A percentile compares a stretch with the other conserved stretches of the same genome.
phyloP scores from a whole-genome alignment of 257 asterid species.

The Solanum bulbocastanum region DNA sequence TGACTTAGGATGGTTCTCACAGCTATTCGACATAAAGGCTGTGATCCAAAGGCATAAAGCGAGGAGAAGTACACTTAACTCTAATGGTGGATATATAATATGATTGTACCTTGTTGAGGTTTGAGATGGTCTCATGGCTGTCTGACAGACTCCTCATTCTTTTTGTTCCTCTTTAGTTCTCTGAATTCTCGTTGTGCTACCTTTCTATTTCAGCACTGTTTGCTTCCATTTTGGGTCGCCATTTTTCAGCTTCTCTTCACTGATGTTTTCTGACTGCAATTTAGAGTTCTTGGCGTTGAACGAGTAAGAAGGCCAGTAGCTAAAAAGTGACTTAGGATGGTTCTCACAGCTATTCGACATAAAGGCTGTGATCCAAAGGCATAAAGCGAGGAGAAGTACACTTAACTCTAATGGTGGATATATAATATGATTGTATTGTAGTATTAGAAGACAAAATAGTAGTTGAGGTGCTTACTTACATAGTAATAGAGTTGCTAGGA shows the following conservation, averaged over 20 bases:
- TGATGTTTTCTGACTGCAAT: too few relatives aligned
- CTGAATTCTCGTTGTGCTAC: neutral
- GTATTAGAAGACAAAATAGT: neutral
- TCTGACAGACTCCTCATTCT: neutral
- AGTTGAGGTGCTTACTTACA: neutral
- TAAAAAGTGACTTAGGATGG: neutral
- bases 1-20: neutral
- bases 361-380: neutral
- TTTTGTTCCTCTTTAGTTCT: neutral
- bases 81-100: neutral
- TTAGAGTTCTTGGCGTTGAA: too few relatives aligned
- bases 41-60: neutral
- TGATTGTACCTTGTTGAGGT: neutral
- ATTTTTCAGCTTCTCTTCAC: too few relatives aligned
- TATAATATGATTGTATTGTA: neutral
- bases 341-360: too few relatives aligned
- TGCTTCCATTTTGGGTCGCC: neutral
- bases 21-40: neutral
- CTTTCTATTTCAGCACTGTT: neutral
- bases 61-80: neutral
- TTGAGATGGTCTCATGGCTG: neutral
- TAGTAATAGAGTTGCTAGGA: neutral
- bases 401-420: neutral
- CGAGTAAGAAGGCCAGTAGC: neutral
- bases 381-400: neutral